Percentiles rank a stretch among this genome's conserved stretches.
Evolutionary conservation across 169 alveolate genomes (phyloP).

Genomic region (Plasmodium berghei): DNA sequence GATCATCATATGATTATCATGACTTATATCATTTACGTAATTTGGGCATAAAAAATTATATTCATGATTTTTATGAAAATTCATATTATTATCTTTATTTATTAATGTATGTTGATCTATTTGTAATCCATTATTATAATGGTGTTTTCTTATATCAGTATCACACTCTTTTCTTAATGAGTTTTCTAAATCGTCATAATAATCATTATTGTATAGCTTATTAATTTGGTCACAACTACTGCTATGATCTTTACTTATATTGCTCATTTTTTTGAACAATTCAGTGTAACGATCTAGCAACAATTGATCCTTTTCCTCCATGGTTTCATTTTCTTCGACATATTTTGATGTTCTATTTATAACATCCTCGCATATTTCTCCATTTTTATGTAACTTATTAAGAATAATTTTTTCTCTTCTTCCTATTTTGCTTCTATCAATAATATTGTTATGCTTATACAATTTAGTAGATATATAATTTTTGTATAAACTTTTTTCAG

Average conservation of each 20-base stretch:
- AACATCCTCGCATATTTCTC: not conserved
- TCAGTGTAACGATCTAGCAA: conserved; percentile 28
- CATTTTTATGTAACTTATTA: not conserved
- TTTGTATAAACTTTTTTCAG: conserved; percentile 44
- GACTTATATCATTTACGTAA: too few species aligned
- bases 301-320: conserved; percentile 15
- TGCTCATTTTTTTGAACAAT: conserved; percentile 23
- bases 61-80: too few species aligned
- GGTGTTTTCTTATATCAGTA: too few species aligned
- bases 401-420: not conserved
- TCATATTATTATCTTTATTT: too few species aligned
- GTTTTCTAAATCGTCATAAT: too few species aligned
- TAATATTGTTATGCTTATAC: conserved; percentile 19
- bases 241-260: conserved; percentile 1
- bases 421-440: conserved; percentile 15
- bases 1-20: too few species aligned
- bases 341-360: not conserved
- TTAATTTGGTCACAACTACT: not conserved
- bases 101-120: too few species aligned
- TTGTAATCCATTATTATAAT: too few species aligned
- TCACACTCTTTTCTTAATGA: too few species aligned
- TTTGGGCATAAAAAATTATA: too few species aligned
- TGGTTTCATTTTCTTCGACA: not conserved
- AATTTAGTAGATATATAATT: conserved; percentile 54
- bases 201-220: too few species aligned